phyloP scores from a whole-genome alignment of 495 filamentous ascomycete genomes.

The Aspergillus homomorphus region DNA sequence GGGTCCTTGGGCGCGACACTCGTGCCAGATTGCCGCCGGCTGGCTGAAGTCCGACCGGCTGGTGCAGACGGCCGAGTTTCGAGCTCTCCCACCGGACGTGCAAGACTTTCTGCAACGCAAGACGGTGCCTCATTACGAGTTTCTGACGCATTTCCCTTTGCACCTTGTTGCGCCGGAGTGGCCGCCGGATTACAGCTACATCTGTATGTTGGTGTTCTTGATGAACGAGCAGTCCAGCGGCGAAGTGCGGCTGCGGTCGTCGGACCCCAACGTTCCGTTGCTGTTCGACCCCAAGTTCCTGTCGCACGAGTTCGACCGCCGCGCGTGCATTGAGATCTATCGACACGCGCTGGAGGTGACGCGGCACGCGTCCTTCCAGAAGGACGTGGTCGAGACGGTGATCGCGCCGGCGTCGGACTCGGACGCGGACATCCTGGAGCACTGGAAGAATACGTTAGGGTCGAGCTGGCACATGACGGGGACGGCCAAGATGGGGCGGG shows the following conservation, averaged over 20 bases:
- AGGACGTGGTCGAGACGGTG: conserved; percentile 41
- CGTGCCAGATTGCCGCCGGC: conserved; percentile 44
- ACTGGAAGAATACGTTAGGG: conserved; percentile 34
- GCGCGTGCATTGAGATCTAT: conserved; percentile 51
- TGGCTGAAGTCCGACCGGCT: conserved; percentile 53
- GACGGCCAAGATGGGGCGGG: conserved; percentile 59
- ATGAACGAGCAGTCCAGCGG: conserved; percentile 46
- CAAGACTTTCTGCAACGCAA: conserved; percentile 37
- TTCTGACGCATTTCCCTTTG: conserved; percentile 34
- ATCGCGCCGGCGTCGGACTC: conserved; percentile 45
- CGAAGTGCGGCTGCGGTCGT: conserved; percentile 51
- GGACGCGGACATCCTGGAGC: conserved; percentile 55
- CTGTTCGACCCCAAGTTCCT: conserved; percentile 58
- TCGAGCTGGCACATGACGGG: conserved; percentile 57
- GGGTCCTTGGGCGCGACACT: conserved; percentile 40
- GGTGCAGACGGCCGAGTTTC: conserved; percentile 38
- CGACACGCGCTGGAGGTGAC: conserved; percentile 44
- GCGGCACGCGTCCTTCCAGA: conserved; percentile 42
- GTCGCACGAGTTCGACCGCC: conserved; percentile 54
- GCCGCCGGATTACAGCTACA: conserved; percentile 32
- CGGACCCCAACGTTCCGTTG: conserved; percentile 52
- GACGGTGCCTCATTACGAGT: conserved; percentile 49
- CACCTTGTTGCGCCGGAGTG: conserved; percentile 28
- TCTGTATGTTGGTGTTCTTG: conserved; percentile 28
- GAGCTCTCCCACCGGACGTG: conserved; percentile 35